Conservation (phyloP, 2,329 filamentous ascomycete species). For the Corinectria fuckeliana region DNA sequence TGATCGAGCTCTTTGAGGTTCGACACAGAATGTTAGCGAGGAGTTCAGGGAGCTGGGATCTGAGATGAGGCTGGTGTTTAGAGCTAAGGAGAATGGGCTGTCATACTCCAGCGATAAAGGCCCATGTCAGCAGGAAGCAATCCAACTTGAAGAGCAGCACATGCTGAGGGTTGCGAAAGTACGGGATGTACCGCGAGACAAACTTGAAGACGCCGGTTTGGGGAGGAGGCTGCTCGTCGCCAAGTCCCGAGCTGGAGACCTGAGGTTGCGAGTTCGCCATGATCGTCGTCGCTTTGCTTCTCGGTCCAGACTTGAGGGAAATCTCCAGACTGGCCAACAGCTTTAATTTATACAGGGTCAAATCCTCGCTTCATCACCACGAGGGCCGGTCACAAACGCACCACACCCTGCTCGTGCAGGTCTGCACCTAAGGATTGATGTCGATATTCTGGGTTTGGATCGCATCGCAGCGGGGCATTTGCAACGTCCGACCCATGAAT, state of each 20-base stretch:
- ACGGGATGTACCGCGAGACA: slow-evolving; percentile 25
- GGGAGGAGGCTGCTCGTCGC: slow-evolving; percentile 7
- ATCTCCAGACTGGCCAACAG: background rate
- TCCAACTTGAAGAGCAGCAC: slow-evolving; percentile 45
- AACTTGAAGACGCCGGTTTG: slow-evolving; percentile 30
- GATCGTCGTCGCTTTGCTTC: background rate
- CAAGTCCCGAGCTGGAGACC: background rate
- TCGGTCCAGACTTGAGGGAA: background rate
- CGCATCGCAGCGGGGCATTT: slow-evolving; percentile 21
- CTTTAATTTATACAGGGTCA: slow-evolving; percentile 9
- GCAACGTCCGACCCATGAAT: slow-evolving; percentile 16
- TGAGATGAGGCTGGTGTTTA: background rate
- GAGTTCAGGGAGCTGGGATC: background rate
- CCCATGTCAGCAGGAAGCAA: slow-evolving; percentile 44
- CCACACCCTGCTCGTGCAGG: background rate
- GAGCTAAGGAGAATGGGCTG: background rate
- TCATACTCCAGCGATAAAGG: slow-evolving; percentile 43
- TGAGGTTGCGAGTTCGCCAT: background rate
- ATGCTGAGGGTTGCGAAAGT: slow-evolving; percentile 42
- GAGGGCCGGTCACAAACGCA: slow-evolving; percentile 7
- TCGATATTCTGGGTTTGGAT: slow-evolving; percentile 1
- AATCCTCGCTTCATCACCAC: background rate
- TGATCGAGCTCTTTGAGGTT: slow-evolving; percentile 47
- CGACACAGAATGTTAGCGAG: background rate
- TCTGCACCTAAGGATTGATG: slow-evolving; percentile 4